Base-by-base conservation (phyloP, 202 grass and related monocot species). In the Schoenoplectus triqueter region DNA sequence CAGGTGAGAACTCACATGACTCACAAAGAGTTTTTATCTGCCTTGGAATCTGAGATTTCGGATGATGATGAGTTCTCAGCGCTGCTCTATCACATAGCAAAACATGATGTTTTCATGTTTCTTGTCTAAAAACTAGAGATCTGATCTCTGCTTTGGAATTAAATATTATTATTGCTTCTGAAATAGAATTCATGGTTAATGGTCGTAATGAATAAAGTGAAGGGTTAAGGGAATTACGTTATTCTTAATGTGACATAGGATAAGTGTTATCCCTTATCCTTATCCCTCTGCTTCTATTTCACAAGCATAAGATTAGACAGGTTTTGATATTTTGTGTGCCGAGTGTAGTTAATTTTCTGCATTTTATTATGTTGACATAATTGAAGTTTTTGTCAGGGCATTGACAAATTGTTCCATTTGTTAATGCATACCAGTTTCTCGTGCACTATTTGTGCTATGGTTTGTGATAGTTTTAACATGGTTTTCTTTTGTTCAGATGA, bases 401-500 rank as follows among this genome's bases (percentile, higher is more conserved):
- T 14, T 63, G 61, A 22, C 2, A 75, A 49, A 74, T 56, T 66
- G 10, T 86, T 41, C 44, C n/a, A 39, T 68, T 69, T 64, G 63
- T 18, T 56, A 84, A 31, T 84, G 7, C 13, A 64, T 22, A 59
- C 13, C 73, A 41, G 73, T 59, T 78, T 78, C 22, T 59, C 73
- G 57, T n/a, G 51, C 73, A 78, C 22, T 10, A 5, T 56, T 14
- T 56, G 54, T 78, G 11, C 52, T 41, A 59, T n/a, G 3, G 54
- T 77, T 15, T 13, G 21, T 13, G 5, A 42, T 59, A 56, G 13
- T 78, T 15, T 77, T 41, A 39, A 6, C 57, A 20, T 14, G 74
- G 22, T 70, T 52, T 14, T 83, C 64, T 72, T 45, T 18, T 75
- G 13, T 9, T 5, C 78, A 97, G 94, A 87, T 45, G 88, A 91